phyloP scores from a whole-genome alignment of 2,329 filamentous ascomycete species.

The Colletotrichum australisinense region DNA sequence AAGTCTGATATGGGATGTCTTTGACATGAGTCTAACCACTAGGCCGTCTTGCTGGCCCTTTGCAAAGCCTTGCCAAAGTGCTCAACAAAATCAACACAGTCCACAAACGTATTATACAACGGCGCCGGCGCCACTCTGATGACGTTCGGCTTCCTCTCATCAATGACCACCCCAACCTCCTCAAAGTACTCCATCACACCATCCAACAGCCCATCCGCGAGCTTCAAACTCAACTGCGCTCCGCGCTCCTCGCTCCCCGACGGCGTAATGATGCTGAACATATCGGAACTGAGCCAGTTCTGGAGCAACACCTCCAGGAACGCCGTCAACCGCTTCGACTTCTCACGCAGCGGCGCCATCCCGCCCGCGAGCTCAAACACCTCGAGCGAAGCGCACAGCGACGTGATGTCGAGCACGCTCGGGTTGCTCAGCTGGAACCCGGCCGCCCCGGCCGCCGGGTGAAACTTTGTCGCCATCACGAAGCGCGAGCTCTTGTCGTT shows the following conservation, averaged over 20 bases:
- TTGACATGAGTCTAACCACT: background rate
- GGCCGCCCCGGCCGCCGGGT: slow-evolving; percentile 80
- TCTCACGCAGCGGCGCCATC: slow-evolving; percentile 70
- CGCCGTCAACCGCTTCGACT: slow-evolving; percentile 75
- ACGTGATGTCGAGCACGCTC: slow-evolving; percentile 77
- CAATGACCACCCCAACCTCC: slow-evolving; percentile 76
- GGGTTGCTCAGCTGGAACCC: slow-evolving; percentile 91
- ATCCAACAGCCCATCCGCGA: slow-evolving; percentile 73
- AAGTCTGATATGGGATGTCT: background rate
- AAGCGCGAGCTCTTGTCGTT: slow-evolving; percentile 82
- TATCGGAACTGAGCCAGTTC: slow-evolving; percentile 39
- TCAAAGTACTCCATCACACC: slow-evolving; percentile 71
- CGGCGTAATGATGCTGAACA: slow-evolving; percentile 75
- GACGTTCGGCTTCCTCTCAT: slow-evolving; percentile 84
- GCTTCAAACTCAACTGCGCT: slow-evolving; percentile 81
- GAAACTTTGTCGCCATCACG: slow-evolving; percentile 84
- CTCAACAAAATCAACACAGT: slow-evolving; percentile 54
- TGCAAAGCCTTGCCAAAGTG: slow-evolving; percentile 41
- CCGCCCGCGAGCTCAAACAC: slow-evolving; percentile 75
- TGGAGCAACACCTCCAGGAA: slow-evolving; percentile 76
- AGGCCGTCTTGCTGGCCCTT: background rate
- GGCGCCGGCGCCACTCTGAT: slow-evolving; percentile 83
- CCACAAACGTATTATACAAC: slow-evolving; percentile 81
- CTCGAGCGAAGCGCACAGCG: slow-evolving; percentile 76
- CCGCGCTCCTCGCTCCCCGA: slow-evolving; percentile 71